phyloP scores from a whole-genome alignment of 352 stramenopile species.

The Phytophthora meadii region DNA sequence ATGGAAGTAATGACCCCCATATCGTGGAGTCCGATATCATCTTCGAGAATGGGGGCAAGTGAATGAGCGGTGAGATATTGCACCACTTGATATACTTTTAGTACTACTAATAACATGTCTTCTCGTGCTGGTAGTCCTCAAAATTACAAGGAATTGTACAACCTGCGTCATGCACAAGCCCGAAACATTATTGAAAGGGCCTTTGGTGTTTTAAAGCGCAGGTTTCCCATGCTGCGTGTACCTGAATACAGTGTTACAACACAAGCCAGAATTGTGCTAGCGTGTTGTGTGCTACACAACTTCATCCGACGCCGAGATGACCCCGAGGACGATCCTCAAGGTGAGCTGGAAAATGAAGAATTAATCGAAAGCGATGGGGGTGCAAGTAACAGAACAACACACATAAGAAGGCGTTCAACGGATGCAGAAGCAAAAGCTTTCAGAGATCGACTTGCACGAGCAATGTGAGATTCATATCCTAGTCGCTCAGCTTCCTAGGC shows the following conservation, averaged over 20 bases:
- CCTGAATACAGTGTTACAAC: conserved; percentile 11
- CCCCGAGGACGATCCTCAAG: conserved; percentile 1
- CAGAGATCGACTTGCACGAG: conserved; percentile 13
- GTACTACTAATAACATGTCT: neutral
- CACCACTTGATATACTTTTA: too few species aligned
- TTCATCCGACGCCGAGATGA: conserved; percentile 17
- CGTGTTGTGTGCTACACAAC: conserved; percentile 22
- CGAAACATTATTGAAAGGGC: conserved; percentile 26
- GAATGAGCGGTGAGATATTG: conserved; percentile 6
- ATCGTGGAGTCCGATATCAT: conserved; percentile 28
- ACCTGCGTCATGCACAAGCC: conserved; percentile 23
- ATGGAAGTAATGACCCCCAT: conserved; percentile 22
- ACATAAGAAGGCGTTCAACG: neutral
- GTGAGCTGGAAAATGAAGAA: neutral
- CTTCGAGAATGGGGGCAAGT: conserved; percentile 20
- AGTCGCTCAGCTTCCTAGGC: neutral
- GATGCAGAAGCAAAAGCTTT: conserved; percentile 10
- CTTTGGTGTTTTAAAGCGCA: conserved; percentile 23
- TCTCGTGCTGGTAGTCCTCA: conserved; percentile 7
- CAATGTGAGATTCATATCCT: conserved; percentile 24
- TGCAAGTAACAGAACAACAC: neutral
- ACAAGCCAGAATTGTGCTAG: conserved; percentile 21
- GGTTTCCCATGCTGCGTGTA: conserved; percentile 4
- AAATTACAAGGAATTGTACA: conserved; percentile 33
- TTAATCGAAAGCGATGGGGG: neutral